Evolutionary conservation across 2,329 filamentous ascomycete species (phyloP).

Genomic region (Neofusicoccum ribis): DNA sequence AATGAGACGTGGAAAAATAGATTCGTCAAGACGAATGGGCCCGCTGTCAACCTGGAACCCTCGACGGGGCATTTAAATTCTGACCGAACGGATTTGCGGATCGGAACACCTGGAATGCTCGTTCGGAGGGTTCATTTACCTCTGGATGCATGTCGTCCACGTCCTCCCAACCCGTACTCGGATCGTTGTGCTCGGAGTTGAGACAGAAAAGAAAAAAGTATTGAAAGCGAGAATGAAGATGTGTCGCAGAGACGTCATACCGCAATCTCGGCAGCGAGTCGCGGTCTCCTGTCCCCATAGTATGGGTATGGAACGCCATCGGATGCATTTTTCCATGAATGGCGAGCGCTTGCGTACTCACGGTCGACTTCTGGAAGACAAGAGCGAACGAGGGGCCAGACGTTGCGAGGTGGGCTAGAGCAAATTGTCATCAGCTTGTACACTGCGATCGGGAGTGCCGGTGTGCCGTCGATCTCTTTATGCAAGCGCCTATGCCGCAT

Average conservation of each 20-base stretch:
- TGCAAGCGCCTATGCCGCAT: constrained; percentile 16
- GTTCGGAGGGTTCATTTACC: neutral
- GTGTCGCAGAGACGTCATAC: constrained; percentile 15
- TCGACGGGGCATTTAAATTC: neutral
- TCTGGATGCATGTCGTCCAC: neutral
- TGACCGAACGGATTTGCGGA: neutral
- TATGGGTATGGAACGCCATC: neutral
- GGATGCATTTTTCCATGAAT: constrained; percentile 10
- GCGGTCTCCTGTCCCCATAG: neutral
- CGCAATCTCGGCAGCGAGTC: constrained; percentile 17
- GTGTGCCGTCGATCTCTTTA: constrained; percentile 17
- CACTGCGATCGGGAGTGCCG: neutral
- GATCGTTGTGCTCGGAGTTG: neutral
- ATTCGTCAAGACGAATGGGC: neutral
- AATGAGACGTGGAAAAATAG: constrained; percentile 1
- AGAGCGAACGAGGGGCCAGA: constrained; percentile 1
- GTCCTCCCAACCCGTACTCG: neutral
- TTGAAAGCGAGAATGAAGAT: constrained; percentile 12
- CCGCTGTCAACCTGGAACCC: neutral
- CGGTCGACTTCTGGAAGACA: neutral
- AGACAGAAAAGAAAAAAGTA: neutral
- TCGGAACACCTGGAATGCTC: neutral
- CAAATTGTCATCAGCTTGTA: constrained; percentile 19
- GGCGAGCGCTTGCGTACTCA: constrained; percentile 8
- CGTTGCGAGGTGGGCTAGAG: constrained; percentile 13